Evolutionary conservation across 2,329 filamentous ascomycete genomes (phyloP).

Genomic region (Didymosphaeria variabile): DNA sequence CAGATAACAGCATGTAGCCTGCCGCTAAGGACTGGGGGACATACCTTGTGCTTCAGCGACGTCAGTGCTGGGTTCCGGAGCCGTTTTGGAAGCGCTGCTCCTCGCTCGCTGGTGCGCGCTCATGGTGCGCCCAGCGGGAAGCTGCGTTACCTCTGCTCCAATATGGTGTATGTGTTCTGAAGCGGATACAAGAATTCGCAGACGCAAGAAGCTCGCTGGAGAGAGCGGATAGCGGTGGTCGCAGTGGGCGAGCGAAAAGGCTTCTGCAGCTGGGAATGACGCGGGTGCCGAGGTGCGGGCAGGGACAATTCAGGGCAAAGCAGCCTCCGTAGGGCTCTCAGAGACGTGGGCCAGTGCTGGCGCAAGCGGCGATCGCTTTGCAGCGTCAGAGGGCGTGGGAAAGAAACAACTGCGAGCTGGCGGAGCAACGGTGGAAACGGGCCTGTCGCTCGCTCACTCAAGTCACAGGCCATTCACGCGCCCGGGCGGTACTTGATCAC

Average conservation of each 20-base stretch:
- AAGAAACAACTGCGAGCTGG: constrained; percentile 13
- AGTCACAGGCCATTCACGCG: constrained; percentile 9
- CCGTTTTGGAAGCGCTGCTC: constrained; percentile 48
- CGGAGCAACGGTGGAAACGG: constrained; percentile 7
- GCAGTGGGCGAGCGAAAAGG: constrained; percentile 42
- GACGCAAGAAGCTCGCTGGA: constrained; percentile 27
- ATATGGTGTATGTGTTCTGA: constrained; percentile 24
- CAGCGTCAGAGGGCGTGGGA: constrained; percentile 25
- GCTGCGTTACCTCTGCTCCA: constrained; percentile 38
- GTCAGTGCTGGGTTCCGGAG: constrained; percentile 34
- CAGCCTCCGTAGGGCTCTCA: constrained; percentile 18
- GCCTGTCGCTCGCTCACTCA: constrained; percentile 11
- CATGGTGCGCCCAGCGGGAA: constrained; percentile 51
- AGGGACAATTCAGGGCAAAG: constrained; percentile 24
- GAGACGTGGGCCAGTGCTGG: constrained; percentile 13
- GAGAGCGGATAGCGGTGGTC: constrained; percentile 25
- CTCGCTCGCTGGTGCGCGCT: constrained; percentile 48
- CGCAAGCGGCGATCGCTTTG: constrained; percentile 23
- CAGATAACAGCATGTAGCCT: neutral
- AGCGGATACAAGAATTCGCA: constrained; percentile 21
- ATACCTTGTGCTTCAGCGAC: constrained; percentile 32
- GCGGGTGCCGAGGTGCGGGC: constrained; percentile 38
- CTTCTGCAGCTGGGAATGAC: constrained; percentile 28
- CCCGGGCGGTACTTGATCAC: neutral
- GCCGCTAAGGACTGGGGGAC: constrained; percentile 18